These are phyloP conservation scores for Begonia peltatifolia DNA, from an alignment of 306 rosid species.

Conservation along the genomic window DNA sequence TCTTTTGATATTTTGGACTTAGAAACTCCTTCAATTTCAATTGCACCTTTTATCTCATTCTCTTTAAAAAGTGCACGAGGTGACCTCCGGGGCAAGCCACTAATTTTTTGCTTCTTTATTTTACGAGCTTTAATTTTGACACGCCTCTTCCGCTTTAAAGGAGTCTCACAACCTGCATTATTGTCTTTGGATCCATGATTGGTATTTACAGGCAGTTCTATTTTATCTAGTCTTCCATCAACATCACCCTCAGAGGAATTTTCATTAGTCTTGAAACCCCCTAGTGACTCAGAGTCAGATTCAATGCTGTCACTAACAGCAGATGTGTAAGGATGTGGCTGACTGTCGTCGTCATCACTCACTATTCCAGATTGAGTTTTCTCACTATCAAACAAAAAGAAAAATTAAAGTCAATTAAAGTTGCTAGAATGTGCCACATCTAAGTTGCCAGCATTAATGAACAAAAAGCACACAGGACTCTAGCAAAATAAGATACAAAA, in stretches of 20 bases:
- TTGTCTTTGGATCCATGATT: conserved; percentile 22
- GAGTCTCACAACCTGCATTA: conserved; percentile 8
- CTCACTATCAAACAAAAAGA: not conserved
- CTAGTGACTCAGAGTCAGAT: conserved; percentile 6
- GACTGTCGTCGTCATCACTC: conserved; percentile 10
- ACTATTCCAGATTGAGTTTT: conserved; percentile 7
- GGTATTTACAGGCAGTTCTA: conserved; percentile 8
- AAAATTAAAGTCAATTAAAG: conserved; percentile 1
- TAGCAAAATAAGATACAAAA: not conserved
- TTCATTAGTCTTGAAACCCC: conserved; percentile 6
- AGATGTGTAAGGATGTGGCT: conserved; percentile 3
- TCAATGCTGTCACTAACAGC: conserved; percentile 6
- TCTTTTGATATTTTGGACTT: conserved; percentile 5
- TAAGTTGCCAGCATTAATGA: no score
- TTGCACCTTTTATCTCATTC: conserved; percentile 2
- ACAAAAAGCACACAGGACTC: not conserved
- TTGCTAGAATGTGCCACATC: not conserved
- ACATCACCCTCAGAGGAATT: conserved; percentile 4
- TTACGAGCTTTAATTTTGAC: conserved; percentile 21
- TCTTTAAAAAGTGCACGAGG: not conserved
- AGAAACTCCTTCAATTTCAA: conserved; percentile 7
- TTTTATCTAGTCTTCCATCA: conserved; percentile 10
- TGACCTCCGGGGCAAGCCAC: conserved; percentile 8
- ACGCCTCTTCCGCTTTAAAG: conserved; percentile 10
- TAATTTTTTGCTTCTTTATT: not conserved